A percentile compares a stretch with the other conserved stretches of the same genome.
phyloP scores from a whole-genome alignment of 306 rosid genomes.

The Cercis canadensis region DNA sequence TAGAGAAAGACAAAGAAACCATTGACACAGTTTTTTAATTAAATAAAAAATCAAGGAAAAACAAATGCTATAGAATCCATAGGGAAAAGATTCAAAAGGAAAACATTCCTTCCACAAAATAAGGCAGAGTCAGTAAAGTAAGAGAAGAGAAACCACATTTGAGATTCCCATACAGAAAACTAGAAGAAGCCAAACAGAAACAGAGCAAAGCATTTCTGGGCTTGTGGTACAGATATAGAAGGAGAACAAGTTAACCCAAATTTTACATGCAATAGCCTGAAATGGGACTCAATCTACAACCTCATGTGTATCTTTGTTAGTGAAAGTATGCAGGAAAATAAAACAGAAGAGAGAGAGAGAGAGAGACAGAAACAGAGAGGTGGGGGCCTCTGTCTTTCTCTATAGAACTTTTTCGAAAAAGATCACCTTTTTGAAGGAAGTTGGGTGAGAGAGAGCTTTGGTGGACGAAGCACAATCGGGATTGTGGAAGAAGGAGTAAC shows the following conservation, averaged over 20 bases:
- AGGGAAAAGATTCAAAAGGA: slow-evolving; percentile 41
- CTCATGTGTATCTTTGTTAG: slow-evolving; percentile 49
- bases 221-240: too few species aligned
- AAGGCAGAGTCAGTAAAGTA: slow-evolving; percentile 34
- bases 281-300: slow-evolving; percentile 34
- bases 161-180: neutral
- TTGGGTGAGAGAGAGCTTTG: slow-evolving; percentile 41
- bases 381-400: slow-evolving; percentile 56
- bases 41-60: slow-evolving; percentile 11
- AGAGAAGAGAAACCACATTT: neutral
- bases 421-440: slow-evolving; percentile 71
- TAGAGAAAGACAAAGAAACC: slow-evolving; percentile 57
- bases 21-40: slow-evolving; percentile 13
- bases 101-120: slow-evolving; percentile 52
- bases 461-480: slow-evolving; percentile 41
- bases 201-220: slow-evolving; percentile 6
- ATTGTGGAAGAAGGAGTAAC: slow-evolving; percentile 39
- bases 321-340: slow-evolving; percentile 43
- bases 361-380: slow-evolving; percentile 36
- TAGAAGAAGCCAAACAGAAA: slow-evolving; percentile 32
- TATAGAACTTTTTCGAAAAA: slow-evolving; percentile 52
- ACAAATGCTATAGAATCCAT: slow-evolving; percentile 44
- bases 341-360: slow-evolving; percentile 19
- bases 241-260: slow-evolving; percentile 5
- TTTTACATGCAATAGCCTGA: slow-evolving; percentile 24